Base-by-base conservation (phyloP, 169 alveolate species). In the Plasmodium coatneyi region DNA sequence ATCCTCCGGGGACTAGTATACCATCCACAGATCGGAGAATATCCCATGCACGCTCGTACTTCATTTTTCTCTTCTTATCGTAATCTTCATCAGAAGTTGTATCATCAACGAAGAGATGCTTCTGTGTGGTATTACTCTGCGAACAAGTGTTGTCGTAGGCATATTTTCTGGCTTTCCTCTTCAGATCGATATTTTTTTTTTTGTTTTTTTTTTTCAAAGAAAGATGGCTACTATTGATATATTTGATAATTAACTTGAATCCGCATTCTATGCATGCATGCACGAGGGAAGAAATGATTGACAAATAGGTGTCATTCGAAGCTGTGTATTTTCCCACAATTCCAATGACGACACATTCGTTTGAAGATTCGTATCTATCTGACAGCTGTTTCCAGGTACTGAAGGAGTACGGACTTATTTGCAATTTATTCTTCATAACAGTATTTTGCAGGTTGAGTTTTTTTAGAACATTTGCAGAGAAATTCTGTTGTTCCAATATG, bases 1-100 rank as follows among this genome's bases (percentile, higher is more conserved):
- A 99, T 9, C 99, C 99, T 6, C 98, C 99, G 5, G 99, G 99
- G 25, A 98, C 98, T 43, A 98, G 97, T 46, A 98, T 98, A 1
- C 99, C 99, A 43, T 97, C 97, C 12, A 95, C 97, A 0, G 93
- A 83, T 92, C 92, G 89, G 41, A 98, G 86, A 19, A 95, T 89
- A 39, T 89, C 96, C 98, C 98, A 96, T 1, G 97, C 97, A 32
- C 74, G 74, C 16, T 92, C 95, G 80, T 95, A 95, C 36, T 84
- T 66, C 32, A 52, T 80, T 80, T 70, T 80, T 82, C 92, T 81
- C 60, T 82, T 91, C 76, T 81, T 81, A 36, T 91, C 96, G 71
- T 86, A 70, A 39, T 76, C 94, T 71, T 80, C 92, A 52, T 95
- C 97, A 7, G 95, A 80, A 39, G 95, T 92, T 14, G 91, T 95